A percentile compares a stretch with the other conserved stretches of the same genome.
These are phyloP conservation scores for Fusarium ramigenum DNA, from an alignment of 2,329 filamentous ascomycete genomes.

Conservation along the genomic window DNA sequence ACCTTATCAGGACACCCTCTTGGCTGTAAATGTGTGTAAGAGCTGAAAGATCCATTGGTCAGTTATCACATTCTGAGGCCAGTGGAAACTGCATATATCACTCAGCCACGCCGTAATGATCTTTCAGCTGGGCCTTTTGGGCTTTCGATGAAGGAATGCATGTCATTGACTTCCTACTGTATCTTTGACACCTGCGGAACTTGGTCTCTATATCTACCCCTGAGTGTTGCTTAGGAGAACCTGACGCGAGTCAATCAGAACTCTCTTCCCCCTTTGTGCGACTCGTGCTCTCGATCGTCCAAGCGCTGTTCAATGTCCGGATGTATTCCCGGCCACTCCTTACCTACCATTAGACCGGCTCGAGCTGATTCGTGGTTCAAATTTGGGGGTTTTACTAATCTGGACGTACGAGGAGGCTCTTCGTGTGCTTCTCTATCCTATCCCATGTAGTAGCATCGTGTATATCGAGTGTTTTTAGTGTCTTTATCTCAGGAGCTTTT, in stretches of 20 bases:
- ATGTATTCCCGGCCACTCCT: neutral
- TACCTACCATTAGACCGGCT: too few relatives aligned
- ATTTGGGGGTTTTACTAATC: neutral
- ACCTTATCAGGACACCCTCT: neutral
- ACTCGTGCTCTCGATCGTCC: neutral
- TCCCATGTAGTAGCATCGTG: neutral
- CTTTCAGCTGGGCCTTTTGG: neutral
- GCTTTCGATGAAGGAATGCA: neutral
- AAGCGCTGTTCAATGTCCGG: neutral
- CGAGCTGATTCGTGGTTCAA: neutral
- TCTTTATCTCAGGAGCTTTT: fast-evolving
- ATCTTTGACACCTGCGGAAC: neutral
- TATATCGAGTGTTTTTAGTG: neutral
- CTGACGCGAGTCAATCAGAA: neutral
- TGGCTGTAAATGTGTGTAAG: neutral
- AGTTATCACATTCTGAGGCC: neutral
- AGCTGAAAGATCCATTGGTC: neutral
- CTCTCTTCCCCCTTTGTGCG: neutral
- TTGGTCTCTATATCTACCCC: neutral
- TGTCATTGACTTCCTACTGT: neutral
- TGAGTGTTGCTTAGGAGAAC: neutral
- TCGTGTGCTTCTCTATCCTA: too few relatives aligned
- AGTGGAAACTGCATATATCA: neutral
- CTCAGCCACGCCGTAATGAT: neutral
- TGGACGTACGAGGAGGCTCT: fast-evolving